phyloP scores from a whole-genome alignment of 2,329 filamentous ascomycete species.

The Talaromyces sp. region DNA sequence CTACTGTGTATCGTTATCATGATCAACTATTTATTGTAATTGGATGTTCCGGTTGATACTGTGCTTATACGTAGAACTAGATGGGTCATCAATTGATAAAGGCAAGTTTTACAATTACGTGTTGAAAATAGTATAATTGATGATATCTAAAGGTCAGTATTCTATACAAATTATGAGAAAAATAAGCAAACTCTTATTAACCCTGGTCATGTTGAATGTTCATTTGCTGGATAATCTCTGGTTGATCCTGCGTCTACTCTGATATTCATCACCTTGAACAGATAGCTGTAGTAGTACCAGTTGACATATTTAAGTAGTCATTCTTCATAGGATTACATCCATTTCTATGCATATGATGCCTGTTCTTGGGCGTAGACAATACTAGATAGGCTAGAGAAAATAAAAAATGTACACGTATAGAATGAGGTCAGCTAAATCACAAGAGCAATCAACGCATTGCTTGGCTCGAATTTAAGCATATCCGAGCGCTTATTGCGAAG shows the following conservation, averaged over 20 bases:
- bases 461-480: neutral
- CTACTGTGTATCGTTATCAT: neutral
- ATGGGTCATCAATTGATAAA: too few species aligned
- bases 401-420: neutral
- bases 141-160: neutral
- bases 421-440: neutral
- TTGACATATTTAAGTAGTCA: too few species aligned
- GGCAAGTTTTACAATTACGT: neutral
- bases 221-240: too few species aligned
- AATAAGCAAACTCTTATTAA: neutral
- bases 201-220: neutral
- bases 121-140: neutral
- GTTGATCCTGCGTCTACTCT: neutral
- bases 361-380: neutral
- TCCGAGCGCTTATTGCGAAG: conserved; percentile 18
- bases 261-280: neutral
- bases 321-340: neutral
- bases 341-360: neutral
- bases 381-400: neutral
- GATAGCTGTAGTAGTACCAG: neutral
- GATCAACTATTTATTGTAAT: neutral
- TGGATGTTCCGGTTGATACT: neutral
- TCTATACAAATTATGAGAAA: neutral
- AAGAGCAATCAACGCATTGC: neutral
- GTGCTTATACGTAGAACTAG: neutral